Evolutionary conservation across 768 basidiomycete species (phyloP).

Genomic region (Mycena vulgaris): DNA sequence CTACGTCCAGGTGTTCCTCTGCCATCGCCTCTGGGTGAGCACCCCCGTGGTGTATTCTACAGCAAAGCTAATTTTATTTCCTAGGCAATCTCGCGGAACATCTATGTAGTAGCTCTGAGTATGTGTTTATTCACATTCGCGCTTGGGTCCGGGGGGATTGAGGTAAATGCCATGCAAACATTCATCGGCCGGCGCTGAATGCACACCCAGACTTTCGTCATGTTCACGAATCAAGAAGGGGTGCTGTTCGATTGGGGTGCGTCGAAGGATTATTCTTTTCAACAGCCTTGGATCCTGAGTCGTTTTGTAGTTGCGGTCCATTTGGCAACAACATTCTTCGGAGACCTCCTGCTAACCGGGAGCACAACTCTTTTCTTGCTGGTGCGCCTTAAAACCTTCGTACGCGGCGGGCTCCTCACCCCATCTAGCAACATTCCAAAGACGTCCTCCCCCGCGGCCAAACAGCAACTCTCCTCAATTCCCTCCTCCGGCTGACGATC

Average conservation of each 20-base stretch:
- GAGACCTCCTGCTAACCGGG: not conserved
- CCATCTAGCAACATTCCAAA: not conserved
- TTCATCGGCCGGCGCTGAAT: too few species aligned
- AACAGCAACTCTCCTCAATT: not conserved
- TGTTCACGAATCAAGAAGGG: too few species aligned
- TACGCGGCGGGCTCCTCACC: not conserved
- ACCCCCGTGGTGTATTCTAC: not conserved
- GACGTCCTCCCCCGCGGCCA: not conserved
- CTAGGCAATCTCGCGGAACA: not conserved
- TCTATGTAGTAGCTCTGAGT: not conserved
- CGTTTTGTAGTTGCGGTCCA: not conserved
- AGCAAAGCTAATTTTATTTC: too few species aligned
- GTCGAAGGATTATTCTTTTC: too few species aligned
- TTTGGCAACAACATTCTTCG: not conserved
- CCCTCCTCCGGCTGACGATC: not conserved
- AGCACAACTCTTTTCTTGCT: not conserved
- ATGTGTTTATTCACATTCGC: not conserved
- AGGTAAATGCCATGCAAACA: not conserved
- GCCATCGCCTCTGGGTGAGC: not conserved
- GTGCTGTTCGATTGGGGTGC: too few species aligned
- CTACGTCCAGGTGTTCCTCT: not conserved
- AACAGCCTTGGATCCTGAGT: too few species aligned
- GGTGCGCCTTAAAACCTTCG: not conserved
- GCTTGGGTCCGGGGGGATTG: not conserved
- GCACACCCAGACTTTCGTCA: too few species aligned